Evolutionary conservation across 768 basidiomycete genomes (phyloP).

Genomic region (Russula virescens): DNA sequence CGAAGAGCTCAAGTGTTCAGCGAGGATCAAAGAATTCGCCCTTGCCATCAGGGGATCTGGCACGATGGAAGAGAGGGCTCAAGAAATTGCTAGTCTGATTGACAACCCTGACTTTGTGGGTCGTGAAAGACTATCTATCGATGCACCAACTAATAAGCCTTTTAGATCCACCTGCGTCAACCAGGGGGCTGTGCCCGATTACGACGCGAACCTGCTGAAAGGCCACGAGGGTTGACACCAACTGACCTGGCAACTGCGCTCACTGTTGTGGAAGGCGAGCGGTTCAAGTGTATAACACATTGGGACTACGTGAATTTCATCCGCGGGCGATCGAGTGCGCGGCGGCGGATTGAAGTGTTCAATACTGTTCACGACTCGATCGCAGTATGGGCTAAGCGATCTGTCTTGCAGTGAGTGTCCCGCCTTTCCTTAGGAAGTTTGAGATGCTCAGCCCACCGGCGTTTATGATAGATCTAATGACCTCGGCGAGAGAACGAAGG

Average conservation of each 20-base stretch:
- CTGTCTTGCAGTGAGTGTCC: constrained; percentile 1
- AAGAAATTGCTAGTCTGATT: neutral
- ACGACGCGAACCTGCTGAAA: neutral
- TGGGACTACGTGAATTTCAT: constrained; percentile 19
- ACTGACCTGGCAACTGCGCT: constrained; percentile 11
- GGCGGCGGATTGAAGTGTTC: constrained; percentile 6
- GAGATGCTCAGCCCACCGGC: neutral
- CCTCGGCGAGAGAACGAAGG: constrained; percentile 2
- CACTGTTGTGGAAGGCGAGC: constrained; percentile 9
- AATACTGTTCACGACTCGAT: constrained; percentile 11
- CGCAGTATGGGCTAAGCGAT: constrained; percentile 2
- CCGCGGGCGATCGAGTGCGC: neutral
- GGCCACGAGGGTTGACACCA: neutral
- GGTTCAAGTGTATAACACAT: constrained; percentile 12
- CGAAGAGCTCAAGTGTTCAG: constrained; percentile 1
- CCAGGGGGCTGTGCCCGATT: neutral
- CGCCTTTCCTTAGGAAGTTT: neutral
- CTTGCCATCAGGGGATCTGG: neutral
- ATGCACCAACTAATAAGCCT: neutral
- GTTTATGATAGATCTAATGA: constrained; percentile 1
- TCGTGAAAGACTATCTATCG: neutral
- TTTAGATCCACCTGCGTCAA: constrained; percentile 7
- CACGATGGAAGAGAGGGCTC: constrained; percentile 11
- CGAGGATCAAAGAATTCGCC: constrained; percentile 4
- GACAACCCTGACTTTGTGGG: constrained; percentile 5